Evolutionary conservation across 371 early-diverging fungal genomes (phyloP), one percentile per base, ranked within the genome.

Genomic region (Amoeboradix gromovi): DNA sequence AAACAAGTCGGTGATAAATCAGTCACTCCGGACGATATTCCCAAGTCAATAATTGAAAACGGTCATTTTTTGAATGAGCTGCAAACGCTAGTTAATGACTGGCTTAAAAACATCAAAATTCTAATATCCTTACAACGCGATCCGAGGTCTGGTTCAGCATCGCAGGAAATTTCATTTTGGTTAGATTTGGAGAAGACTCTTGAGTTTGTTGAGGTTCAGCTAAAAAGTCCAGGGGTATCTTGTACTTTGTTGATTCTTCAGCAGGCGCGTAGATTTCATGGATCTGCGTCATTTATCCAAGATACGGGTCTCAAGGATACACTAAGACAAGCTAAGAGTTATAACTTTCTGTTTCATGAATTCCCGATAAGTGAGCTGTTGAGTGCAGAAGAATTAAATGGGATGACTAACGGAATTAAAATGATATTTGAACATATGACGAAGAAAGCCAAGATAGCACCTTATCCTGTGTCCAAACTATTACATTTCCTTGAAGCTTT

Each of bases 121-220:
- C 94, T 98, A 17, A 94, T 95, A 31, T 88, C 88, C 72, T 85
- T 97, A 71, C 81, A 85, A 30, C 83, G 95, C 69, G 98, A 98
- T 74, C 92, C 94, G 30, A 76, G 87, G 0, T 85, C 87, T 31
- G 94, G 92, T 22, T 86, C 90, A 1, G 93, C 95, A 22, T 85
- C 87, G 69, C 94, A 95, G 77, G 96, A 98, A 78, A 91, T 98
- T 77, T 92, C 92, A 77, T 98, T 95, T 75, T 98, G 98, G 98
- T 77, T 92, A 31, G 86, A 86, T 72, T 90, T 97, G 91, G 98
- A 97, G 76, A 79, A 87, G 28, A 90, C 90, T 1, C 76, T 97
- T 29, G 87, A 87, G 70, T 83, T 86, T 71, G 90, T 98, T 72
- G 94, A 96, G 73, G 87, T 88, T 72, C 91, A 92, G 77, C 79